Evolutionary conservation across 148 eudicot genomes (phyloP).

Genomic region (Linanthus parryae): DNA sequence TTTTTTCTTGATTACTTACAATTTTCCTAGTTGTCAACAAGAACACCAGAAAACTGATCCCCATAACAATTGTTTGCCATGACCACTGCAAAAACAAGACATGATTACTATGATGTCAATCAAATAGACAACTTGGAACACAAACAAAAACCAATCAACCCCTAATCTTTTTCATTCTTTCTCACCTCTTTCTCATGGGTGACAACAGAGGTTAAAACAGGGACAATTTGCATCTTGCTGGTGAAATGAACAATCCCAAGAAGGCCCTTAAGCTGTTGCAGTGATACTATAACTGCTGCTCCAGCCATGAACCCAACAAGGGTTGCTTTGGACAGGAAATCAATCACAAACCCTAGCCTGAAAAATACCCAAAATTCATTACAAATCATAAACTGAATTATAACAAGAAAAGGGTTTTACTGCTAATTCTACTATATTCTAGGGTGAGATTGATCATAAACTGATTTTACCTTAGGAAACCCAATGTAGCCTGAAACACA

Average conservation of each 20-base stretch:
- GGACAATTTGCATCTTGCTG: slow-evolving; percentile 70
- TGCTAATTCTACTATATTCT: no score
- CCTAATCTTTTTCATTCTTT: background rate
- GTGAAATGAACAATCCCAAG: slow-evolving; percentile 92
- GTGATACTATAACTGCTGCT: slow-evolving; percentile 80
- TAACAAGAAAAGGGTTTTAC: no score
- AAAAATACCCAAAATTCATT: slow-evolving; percentile 2
- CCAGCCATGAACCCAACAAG: slow-evolving; percentile 95
- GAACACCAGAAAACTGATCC: slow-evolving; percentile 56
- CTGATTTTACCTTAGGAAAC: slow-evolving; percentile 41
- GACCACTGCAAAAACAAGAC: slow-evolving; percentile 63
- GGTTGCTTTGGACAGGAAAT: slow-evolving; percentile 91
- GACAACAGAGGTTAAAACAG: slow-evolving; percentile 71
- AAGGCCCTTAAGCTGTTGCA: slow-evolving; percentile 91
- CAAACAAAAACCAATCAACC: background rate
- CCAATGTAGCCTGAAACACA: slow-evolving; percentile 56
- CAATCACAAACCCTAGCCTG: slow-evolving; percentile 93
- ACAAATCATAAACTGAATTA: background rate
- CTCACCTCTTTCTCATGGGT: slow-evolving; percentile 61
- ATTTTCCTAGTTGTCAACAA: slow-evolving; percentile 60
- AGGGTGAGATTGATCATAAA: no score
- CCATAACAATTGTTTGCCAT: slow-evolving; percentile 85
- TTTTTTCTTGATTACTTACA: slow-evolving; percentile 35
- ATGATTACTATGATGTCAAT: background rate
- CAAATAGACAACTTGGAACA: background rate